Evolutionary conservation across 305 asterid species (phyloP).

Genomic region (Fraxinus paxiana): DNA sequence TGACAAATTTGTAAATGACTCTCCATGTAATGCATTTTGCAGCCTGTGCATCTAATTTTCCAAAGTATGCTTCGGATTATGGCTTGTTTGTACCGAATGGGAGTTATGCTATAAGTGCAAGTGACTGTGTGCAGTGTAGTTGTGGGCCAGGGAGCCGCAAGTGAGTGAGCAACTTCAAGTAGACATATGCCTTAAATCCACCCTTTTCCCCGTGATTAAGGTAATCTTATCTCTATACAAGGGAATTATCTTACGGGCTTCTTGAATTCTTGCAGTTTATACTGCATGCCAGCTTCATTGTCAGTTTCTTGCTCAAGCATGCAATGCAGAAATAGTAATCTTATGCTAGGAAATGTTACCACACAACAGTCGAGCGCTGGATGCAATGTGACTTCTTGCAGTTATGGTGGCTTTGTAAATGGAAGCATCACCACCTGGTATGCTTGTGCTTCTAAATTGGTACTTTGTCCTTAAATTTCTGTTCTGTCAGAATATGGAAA

Average conservation of each 20-base stretch:
- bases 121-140: conserved; percentile 94
- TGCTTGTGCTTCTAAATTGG: conserved; percentile 10
- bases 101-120: conserved; percentile 79
- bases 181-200: not conserved
- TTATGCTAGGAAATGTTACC: conserved; percentile 78
- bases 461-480: not conserved
- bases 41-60: conserved; percentile 95
- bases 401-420: conserved; percentile 72
- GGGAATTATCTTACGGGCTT: conserved; percentile 8
- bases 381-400: conserved; percentile 90
- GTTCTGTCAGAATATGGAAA: not conserved
- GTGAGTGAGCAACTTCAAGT: conserved; percentile 42
- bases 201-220: not conserved
- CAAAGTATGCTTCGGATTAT: conserved; percentile 62
- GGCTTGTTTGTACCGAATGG: conserved; percentile 93
- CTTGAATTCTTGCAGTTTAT: conserved; percentile 51
- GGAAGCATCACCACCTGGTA: conserved; percentile 78
- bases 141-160: conserved; percentile 87
- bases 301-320: conserved; percentile 97
- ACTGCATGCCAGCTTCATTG: conserved; percentile 84
- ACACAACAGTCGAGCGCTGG: conserved; percentile 82
- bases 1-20: not conserved
- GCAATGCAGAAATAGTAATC: conserved; percentile 86
- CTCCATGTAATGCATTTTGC: conserved; percentile 23
- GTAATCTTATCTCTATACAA: not conserved